These are phyloP conservation scores for Euphorbia peplus DNA, from an alignment of 345 rosid species.

Conservation along the genomic window DNA sequence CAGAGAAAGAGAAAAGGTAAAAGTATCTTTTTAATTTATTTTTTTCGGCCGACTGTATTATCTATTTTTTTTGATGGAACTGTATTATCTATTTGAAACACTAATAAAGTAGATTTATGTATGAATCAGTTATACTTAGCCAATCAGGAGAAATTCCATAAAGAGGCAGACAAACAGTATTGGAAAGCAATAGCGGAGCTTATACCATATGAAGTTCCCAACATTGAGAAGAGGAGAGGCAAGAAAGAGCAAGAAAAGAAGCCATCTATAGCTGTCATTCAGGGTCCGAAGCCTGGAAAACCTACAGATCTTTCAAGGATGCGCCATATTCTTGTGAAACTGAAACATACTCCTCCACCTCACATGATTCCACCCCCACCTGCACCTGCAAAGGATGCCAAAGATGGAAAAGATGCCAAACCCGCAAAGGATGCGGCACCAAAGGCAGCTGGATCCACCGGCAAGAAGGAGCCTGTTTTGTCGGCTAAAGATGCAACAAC, in stretches of 20 bases:
- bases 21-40: background rate
- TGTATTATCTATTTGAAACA: background rate
- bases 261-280: constrained; percentile 27
- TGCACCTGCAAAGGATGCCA: constrained; percentile 33
- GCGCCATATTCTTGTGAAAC: constrained; percentile 33
- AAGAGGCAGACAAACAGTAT: constrained; percentile 35
- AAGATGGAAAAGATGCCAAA: constrained; percentile 29
- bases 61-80: background rate
- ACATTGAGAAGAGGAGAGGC: constrained; percentile 37
- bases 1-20: constrained; percentile 35
- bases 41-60: background rate
- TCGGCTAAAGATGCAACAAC: constrained; percentile 28
- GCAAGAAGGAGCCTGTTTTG: constrained; percentile 24
- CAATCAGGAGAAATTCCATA: constrained; percentile 35
- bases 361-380: constrained; percentile 39
- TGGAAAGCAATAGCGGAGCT: constrained; percentile 37
- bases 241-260: constrained; percentile 37
- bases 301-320: constrained; percentile 34
- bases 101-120: background rate
- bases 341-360: constrained; percentile 37
- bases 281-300: constrained; percentile 39
- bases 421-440: constrained; percentile 19
- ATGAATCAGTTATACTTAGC: constrained; percentile 23
- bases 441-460: constrained; percentile 16
- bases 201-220: constrained; percentile 30